These are phyloP conservation scores for Angomonas ambiguus DNA, from an alignment of 208 protist species.

Conservation along the genomic window DNA sequence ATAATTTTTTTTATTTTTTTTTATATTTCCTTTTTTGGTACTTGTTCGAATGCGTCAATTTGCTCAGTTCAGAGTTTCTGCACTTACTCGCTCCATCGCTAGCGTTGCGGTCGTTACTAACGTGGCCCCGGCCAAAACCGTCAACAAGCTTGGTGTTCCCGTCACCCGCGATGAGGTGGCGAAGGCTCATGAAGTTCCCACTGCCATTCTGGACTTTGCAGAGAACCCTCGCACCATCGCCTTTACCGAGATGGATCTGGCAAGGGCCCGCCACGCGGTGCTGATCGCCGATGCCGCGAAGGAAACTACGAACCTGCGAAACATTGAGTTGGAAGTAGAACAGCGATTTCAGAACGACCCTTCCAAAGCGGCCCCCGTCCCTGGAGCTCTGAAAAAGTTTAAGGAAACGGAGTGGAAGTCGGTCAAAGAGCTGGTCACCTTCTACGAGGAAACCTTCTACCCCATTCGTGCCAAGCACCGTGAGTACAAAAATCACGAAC, in stretches of 20 bases:
- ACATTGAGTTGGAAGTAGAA: conserved; percentile 55
- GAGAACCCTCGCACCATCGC: conserved; percentile 42
- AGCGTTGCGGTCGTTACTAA: conserved; percentile 52
- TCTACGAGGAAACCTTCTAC: conserved; percentile 86
- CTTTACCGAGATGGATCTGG: conserved; percentile 69
- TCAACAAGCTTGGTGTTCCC: conserved; percentile 41
- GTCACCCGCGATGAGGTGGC: conserved; percentile 47
- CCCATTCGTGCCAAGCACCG: conserved; percentile 49
- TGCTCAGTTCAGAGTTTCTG: not conserved
- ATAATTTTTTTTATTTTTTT: conserved; percentile 1
- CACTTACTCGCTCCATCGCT: conserved; percentile 18
- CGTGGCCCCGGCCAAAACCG: conserved; percentile 18
- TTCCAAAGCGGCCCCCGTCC: conserved; percentile 28
- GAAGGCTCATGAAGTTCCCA: conserved; percentile 45
- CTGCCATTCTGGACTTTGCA: conserved; percentile 38
- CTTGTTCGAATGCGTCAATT: conserved; percentile 25
- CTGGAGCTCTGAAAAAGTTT: conserved; percentile 66
- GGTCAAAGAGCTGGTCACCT: conserved; percentile 42
- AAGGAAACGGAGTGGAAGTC: conserved; percentile 56
- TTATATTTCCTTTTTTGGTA: not conserved
- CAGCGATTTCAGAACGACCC: conserved; percentile 20
- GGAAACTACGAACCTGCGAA: conserved; percentile 48
- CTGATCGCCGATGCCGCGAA: conserved; percentile 49
- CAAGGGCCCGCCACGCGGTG: conserved; percentile 47
- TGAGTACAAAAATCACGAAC: conserved; percentile 56